Evolutionary conservation across 2,329 filamentous ascomycete species (phyloP), one percentile per base, ranked within the genome.

Genomic region (Clarireedia monteithiana): DNA sequence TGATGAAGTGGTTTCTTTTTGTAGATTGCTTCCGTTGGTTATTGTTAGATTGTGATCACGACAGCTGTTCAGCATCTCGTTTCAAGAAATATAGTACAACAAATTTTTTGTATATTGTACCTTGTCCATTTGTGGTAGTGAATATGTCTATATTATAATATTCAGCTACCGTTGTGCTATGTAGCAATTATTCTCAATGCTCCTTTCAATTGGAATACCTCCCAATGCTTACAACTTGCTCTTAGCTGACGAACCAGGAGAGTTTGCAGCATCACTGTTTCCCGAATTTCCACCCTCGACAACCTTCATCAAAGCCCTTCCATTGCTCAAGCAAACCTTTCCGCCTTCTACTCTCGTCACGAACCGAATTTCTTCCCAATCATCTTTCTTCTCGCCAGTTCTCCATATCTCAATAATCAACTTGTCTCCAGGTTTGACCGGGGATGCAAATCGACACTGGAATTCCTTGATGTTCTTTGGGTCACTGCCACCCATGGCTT

Each of bases 291-390:
- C 57, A 27, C 50, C 56, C 14, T 17, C 57, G 53, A 67, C 65
- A 52, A 58, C 45, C 61, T 67, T 68, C 67, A 96, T 81, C 69
- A 92, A 71, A 26, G 89, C 89, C 57, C 90, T 78, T 4, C 91
- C 91, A 70, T 96, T 96, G 73, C 84, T 94, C 72, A 96, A 74
- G 59, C 89, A 89, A 17, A 91, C 83, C 78, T 94, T 95, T 34
- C 88, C 89, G 34, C 85, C 84, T 64, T 86, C 86, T 26, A 95
- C 84, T 69, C 82, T 81, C 1, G 88, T 89, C 53, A 85, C 77
- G 68, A 96, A 96, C 48, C 89, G 78, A 50, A 96, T 75, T 71
- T 96, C 91, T 72, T 96, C 90, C 73, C 81, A 95, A 1, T 81
- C 85, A 59, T 79, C 80, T 68, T 84, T 78, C 64, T 75, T 72